A percentile compares a stretch with the other conserved stretches of the same genome.
These are phyloP conservation scores for Dictyostelium firmibasis DNA, from an alignment of 78 protist species.

Conservation along the genomic window DNA sequence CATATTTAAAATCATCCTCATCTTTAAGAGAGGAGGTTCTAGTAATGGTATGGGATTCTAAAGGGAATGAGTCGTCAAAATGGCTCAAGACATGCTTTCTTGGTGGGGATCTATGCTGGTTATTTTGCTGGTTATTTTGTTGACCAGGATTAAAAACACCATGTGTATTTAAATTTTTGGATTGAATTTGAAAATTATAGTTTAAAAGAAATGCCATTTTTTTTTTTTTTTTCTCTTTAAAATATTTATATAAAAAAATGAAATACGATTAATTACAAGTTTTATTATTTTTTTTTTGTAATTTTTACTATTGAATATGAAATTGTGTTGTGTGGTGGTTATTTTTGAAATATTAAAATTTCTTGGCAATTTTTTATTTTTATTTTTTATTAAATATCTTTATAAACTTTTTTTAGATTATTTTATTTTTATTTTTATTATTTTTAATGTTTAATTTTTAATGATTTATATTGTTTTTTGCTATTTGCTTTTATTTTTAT, in stretches of 20 bases:
- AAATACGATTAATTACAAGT: neutral
- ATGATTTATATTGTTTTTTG: too few species aligned
- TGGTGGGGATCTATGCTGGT: conserved; percentile 45
- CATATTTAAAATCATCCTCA: conserved; percentile 60
- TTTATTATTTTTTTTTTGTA: neutral
- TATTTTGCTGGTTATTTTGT: neutral
- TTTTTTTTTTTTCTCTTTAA: neutral
- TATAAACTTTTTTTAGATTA: too few species aligned
- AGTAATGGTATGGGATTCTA: conserved; percentile 12
- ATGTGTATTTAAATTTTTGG: conserved; percentile 3
- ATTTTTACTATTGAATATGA: neutral
- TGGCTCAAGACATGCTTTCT: conserved; percentile 20
- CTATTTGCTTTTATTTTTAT: too few species aligned
- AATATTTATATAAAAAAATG: neutral
- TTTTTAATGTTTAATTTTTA: too few species aligned
- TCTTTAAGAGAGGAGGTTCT: neutral
- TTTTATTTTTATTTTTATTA: too few species aligned
- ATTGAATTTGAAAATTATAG: conserved; percentile 57
- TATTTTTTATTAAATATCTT: too few species aligned
- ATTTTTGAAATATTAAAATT: neutral
- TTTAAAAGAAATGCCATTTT: conserved; percentile 68
- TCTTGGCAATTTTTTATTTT: too few species aligned
- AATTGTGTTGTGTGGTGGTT: neutral
- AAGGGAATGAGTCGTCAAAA: conserved; percentile 47
- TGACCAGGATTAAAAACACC: neutral